Percentiles rank a stretch among this genome's conserved stretches.
Conservation (phyloP, 192 early-diverging fungal species). For the Linnemannia schmuckeri region DNA sequence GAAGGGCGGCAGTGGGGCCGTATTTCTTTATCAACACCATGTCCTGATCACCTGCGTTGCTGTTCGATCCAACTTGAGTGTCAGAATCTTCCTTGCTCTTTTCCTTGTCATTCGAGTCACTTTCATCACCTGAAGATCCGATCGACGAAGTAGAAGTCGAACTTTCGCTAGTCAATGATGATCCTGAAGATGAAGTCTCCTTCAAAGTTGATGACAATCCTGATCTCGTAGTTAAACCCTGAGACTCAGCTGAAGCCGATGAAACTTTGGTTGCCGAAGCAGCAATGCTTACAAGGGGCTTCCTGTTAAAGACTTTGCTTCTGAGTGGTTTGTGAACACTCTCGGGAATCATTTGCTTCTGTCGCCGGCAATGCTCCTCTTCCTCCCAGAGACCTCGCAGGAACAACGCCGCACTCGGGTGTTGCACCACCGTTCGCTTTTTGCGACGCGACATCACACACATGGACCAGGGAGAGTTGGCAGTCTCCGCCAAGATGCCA, state of each 20-base stretch:
- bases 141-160: background rate
- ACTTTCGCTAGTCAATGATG: background rate
- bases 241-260: background rate
- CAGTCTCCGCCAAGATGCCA: background rate
- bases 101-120: background rate
- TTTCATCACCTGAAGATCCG: background rate
- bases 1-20: conserved; percentile 11
- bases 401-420: conserved; percentile 29
- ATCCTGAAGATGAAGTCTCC: background rate
- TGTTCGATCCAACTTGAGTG: background rate
- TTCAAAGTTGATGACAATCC: background rate
- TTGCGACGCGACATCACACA: background rate
- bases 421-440: conserved; percentile 17
- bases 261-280: background rate
- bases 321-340: conserved; percentile 30
- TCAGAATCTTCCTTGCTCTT: conserved; percentile 3
- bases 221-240: background rate
- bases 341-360: conserved; percentile 47
- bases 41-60: background rate
- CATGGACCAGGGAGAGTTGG: background rate
- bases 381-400: conserved; percentile 52
- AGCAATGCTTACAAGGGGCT: conserved; percentile 13
- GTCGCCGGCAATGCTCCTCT: conserved; percentile 32
- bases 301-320: conserved; percentile 50
- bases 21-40: conserved; percentile 17